Evolutionary conservation across 2,329 filamentous ascomycete genomes (phyloP).

Genomic region (Penicillium sp.): DNA sequence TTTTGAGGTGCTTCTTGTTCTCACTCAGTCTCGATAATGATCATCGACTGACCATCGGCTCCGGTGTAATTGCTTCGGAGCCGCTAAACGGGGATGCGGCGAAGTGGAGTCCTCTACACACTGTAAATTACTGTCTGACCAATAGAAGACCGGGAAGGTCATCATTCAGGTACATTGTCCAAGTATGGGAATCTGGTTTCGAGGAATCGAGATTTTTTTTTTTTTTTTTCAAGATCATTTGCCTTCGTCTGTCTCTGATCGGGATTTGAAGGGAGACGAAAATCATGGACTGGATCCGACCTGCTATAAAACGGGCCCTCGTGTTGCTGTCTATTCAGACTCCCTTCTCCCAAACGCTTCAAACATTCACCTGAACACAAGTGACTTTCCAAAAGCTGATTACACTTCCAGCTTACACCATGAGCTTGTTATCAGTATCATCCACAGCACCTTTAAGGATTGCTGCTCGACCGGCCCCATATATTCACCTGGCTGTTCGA

Average conservation of each 20-base stretch:
- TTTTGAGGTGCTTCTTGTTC: constrained; percentile 27
- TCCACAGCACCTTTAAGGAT: constrained; percentile 28
- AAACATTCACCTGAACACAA: not conserved
- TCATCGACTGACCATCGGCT: not conserved
- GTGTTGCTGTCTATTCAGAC: not conserved
- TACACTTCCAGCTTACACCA: constrained; percentile 6
- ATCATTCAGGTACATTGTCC: not conserved
- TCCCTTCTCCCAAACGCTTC: not conserved
- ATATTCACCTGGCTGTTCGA: constrained; percentile 24
- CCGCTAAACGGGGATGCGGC: not conserved
- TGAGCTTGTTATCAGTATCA: constrained; percentile 31
- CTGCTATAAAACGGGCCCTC: not conserved
- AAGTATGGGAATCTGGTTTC: not conserved
- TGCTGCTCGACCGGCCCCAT: constrained; percentile 25
- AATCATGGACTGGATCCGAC: not conserved
- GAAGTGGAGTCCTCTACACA: constrained; percentile 1
- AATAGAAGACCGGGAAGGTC: not conserved
- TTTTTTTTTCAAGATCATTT: not conserved
- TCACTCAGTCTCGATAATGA: not conserved
- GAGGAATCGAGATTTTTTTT: not conserved
- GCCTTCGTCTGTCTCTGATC: not conserved
- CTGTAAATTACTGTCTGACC: not conserved
- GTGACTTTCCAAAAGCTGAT: not conserved
- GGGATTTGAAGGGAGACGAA: not conserved
- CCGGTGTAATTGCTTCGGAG: constrained; percentile 4